Conservation (phyloP, 1,139 yeast species). For the Zhuliangozyma parablackwelliae region DNA sequence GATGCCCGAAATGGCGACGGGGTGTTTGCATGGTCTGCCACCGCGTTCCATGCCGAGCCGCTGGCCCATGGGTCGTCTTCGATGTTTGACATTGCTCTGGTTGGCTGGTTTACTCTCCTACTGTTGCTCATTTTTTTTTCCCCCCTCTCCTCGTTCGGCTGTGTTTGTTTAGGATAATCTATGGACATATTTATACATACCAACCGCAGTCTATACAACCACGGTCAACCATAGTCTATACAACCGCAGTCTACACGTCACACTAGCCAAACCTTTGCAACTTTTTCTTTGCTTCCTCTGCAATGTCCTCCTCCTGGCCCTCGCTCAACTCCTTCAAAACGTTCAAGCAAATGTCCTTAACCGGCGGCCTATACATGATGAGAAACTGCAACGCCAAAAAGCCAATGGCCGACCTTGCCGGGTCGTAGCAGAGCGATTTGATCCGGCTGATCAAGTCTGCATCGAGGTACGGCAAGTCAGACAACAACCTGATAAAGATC, state of each 20-base stretch:
- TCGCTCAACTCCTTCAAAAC: slow-evolving; percentile 56
- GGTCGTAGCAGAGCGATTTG: slow-evolving; percentile 78
- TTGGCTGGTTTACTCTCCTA: too few relatives aligned
- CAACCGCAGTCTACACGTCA: too few relatives aligned
- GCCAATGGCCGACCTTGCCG: slow-evolving; percentile 76
- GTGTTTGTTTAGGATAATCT: too few relatives aligned
- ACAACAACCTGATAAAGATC: slow-evolving; percentile 71
- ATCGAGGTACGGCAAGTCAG: slow-evolving; percentile 80
- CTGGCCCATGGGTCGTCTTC: slow-evolving; percentile 43
- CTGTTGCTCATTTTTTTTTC: too few relatives aligned
- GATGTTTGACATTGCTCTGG: slow-evolving; percentile 7
- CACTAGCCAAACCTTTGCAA: slow-evolving; percentile 39
- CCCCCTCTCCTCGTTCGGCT: too few relatives aligned
- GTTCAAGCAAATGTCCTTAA: slow-evolving; percentile 59
- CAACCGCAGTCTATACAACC: too few relatives aligned
- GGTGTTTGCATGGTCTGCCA: slow-evolving; percentile 3
- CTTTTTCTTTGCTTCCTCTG: slow-evolving; percentile 50
- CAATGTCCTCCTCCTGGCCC: slow-evolving; percentile 48
- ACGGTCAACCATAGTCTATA: too few relatives aligned
- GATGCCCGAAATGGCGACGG: slow-evolving; percentile 10
- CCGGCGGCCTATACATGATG: slow-evolving; percentile 88
- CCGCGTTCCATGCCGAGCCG: slow-evolving; percentile 26
- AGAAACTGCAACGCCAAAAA: slow-evolving; percentile 76
- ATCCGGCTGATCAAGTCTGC: slow-evolving; percentile 57
- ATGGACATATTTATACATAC: too few relatives aligned